Conservation (phyloP, 306 rosid species). For the Cucumis melo region DNA sequence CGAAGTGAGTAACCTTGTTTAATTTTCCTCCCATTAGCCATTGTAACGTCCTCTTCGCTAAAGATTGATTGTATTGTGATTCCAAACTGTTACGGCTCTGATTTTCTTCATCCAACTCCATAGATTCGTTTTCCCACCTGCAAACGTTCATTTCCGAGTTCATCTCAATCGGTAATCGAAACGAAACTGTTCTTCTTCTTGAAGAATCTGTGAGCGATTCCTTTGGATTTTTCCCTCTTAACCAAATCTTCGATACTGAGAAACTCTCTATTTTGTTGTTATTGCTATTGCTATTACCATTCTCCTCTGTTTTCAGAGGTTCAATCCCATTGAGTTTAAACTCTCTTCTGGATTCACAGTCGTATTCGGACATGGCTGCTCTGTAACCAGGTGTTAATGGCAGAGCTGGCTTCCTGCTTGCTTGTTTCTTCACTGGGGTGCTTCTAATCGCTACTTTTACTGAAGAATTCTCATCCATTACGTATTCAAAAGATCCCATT, state of each 20-base stretch:
- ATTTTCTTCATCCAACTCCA: constrained; percentile 43
- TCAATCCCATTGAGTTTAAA: constrained; percentile 48
- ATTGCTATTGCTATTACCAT: constrained; percentile 13
- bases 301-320: constrained; percentile 8
- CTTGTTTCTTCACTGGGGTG: constrained; percentile 30
- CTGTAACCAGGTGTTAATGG: constrained; percentile 54
- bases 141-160: constrained; percentile 38
- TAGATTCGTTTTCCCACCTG: constrained; percentile 44
- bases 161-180: constrained; percentile 39
- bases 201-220: constrained; percentile 17
- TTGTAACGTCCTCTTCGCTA: constrained; percentile 73
- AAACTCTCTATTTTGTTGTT: constrained; percentile 49
- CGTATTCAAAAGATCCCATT: constrained; percentile 83
- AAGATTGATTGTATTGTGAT: constrained; percentile 67
- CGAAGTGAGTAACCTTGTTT: constrained; percentile 70
- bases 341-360: constrained; percentile 64
- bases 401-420: constrained; percentile 35
- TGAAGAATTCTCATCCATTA: constrained; percentile 62
- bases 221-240: constrained; percentile 42
- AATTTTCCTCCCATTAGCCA: constrained; percentile 89
- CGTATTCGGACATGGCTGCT: constrained; percentile 78
- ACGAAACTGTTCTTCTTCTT: constrained; percentile 67
- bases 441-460: constrained; percentile 61
- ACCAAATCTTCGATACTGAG: constrained; percentile 83
- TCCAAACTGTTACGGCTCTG: constrained; percentile 63